A percentile compares a stretch with the other conserved stretches of the same genome.
Evolutionary conservation across 495 filamentous ascomycete genomes (phyloP).

Genomic region (Hypomontagnella monticulosa): DNA sequence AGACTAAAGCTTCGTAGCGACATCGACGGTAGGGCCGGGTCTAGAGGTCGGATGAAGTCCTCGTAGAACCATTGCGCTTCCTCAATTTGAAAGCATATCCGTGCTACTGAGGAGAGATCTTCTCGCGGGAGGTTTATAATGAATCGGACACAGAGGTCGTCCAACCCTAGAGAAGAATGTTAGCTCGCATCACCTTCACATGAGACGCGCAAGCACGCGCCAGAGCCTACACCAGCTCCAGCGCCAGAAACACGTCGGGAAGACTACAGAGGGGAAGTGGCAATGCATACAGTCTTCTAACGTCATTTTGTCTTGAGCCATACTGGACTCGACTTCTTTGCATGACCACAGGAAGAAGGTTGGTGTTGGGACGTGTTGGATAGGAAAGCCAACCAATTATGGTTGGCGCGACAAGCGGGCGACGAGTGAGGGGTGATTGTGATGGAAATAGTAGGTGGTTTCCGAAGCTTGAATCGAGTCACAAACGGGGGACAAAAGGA

Average conservation of each 20-base stretch:
- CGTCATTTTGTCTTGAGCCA: slow-evolving; percentile 83
- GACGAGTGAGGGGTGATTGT: slow-evolving; percentile 13
- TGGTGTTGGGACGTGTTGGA: slow-evolving; percentile 5
- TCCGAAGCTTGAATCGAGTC: background rate
- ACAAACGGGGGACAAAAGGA: background rate
- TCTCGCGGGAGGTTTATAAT: slow-evolving; percentile 93
- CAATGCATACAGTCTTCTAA: slow-evolving; percentile 83
- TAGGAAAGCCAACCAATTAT: slow-evolving; percentile 19
- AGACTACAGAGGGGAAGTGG: background rate
- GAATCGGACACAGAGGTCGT: slow-evolving; percentile 94
- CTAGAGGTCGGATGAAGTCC: slow-evolving; percentile 93
- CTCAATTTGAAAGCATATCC: slow-evolving; percentile 97
- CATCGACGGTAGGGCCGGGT: slow-evolving; percentile 85
- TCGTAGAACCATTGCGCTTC: slow-evolving; percentile 99
- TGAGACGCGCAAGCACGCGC: slow-evolving; percentile 21
- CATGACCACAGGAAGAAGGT: slow-evolving; percentile 53
- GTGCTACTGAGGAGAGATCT: slow-evolving; percentile 87
- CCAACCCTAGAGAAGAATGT: slow-evolving; percentile 72
- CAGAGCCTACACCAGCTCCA: slow-evolving; percentile 11
- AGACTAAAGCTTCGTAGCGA: slow-evolving; percentile 82
- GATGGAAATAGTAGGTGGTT: background rate
- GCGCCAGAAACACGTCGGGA: slow-evolving; percentile 2
- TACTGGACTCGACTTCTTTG: slow-evolving; percentile 59
- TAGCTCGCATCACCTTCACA: slow-evolving; percentile 34
- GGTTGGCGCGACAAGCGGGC: slow-evolving; percentile 16